Conservation (phyloP, 495 filamentous ascomycete species). For the Arthonia radiata region DNA sequence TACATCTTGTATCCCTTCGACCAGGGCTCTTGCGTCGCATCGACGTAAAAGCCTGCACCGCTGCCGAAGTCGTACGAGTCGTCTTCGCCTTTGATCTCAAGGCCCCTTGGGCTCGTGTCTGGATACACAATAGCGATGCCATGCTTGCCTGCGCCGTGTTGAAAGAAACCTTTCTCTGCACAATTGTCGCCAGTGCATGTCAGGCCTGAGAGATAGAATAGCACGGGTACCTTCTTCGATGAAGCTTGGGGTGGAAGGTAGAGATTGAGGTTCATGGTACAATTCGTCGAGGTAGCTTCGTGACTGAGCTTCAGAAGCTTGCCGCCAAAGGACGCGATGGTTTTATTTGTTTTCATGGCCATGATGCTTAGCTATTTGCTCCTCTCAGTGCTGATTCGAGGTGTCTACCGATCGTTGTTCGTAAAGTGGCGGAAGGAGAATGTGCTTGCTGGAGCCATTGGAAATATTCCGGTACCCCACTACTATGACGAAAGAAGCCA, state of each 20-base stretch:
- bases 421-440: too few relatives aligned
- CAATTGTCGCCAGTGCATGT: slow-evolving; percentile 94
- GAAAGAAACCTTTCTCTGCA: slow-evolving; percentile 90
- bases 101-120: slow-evolving; percentile 67
- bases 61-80: slow-evolving; percentile 75
- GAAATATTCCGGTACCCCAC: too few relatives aligned
- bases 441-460: too few relatives aligned
- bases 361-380: too few relatives aligned
- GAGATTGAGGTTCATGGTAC: slow-evolving; percentile 26
- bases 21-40: slow-evolving; percentile 60
- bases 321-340: slow-evolving; percentile 80
- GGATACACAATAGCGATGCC: slow-evolving; percentile 81
- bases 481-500: too few relatives aligned
- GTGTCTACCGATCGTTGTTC: too few relatives aligned
- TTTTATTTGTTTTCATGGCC: slow-evolving; percentile 66
- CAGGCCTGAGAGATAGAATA: slow-evolving; percentile 86
- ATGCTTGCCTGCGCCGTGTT: slow-evolving; percentile 46
- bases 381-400: too few relatives aligned
- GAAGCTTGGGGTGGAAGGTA: slow-evolving; percentile 35
- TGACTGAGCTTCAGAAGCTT: slow-evolving; percentile 86
- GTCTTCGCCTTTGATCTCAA: slow-evolving; percentile 55
- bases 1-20: slow-evolving; percentile 69
- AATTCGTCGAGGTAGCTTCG: slow-evolving; percentile 35
- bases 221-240: slow-evolving; percentile 42
- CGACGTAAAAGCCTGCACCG: slow-evolving; percentile 83